These are phyloP conservation scores for Colletotrichum liaoningense DNA, from an alignment of 2,329 filamentous ascomycete species.

Conservation along the genomic window DNA sequence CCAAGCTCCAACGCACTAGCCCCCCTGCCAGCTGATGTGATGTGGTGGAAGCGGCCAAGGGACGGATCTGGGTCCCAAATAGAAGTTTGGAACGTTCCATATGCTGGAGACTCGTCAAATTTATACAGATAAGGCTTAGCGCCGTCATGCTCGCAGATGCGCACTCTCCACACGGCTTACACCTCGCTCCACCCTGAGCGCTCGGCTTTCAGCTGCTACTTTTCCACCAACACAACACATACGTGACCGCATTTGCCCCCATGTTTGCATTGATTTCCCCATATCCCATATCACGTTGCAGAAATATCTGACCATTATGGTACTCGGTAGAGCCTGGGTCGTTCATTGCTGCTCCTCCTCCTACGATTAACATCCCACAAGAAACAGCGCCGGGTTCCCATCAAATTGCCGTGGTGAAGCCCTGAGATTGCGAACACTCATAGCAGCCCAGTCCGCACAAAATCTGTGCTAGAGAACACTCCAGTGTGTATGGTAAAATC, in stretches of 20 bases:
- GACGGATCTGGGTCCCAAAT: neutral
- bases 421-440: neutral
- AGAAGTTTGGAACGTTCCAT: conserved; percentile 9
- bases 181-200: neutral
- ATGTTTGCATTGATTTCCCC: neutral
- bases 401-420: neutral
- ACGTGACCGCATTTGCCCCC: neutral
- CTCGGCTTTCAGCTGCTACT: neutral
- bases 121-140: conserved; percentile 53
- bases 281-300: neutral
- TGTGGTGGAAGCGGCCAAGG: neutral
- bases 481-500: neutral
- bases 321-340: no score
- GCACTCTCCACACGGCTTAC: neutral
- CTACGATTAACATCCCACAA: no score
- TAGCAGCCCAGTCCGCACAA: neutral
- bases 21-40: neutral
- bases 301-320: neutral
- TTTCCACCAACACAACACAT: neutral
- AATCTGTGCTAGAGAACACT: neutral
- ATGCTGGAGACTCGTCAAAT: conserved; percentile 47
- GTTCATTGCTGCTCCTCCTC: no score
- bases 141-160: conserved; percentile 25
- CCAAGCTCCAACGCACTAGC: neutral
- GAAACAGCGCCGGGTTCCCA: neutral